Evolutionary conservation across 345 rosid genomes (phyloP), one percentile per base, ranked within the genome.

Genomic region (Nephelium lappaceum): DNA sequence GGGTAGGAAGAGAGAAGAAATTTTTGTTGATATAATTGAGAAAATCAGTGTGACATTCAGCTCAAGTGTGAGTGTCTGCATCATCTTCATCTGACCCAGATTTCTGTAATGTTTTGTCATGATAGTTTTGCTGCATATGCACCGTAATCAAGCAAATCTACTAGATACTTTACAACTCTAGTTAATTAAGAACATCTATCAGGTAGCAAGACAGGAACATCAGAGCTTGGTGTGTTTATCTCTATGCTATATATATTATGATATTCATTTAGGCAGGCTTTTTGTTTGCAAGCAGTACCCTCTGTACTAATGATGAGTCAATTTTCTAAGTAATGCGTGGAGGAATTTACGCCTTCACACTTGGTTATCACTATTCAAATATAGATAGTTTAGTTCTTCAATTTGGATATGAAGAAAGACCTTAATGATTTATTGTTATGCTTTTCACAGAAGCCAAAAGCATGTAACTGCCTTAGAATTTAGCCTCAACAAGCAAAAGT

Each of bases 11-110:
- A 93, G 98, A 85, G 99, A 97, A 87, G 98, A 97, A 86, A 94
- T 94, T 45, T 97, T 94, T 83, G 98, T 94, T 81, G 99, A 97
- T 82, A 90, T 97, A 81, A 97, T 97, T 16, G 98, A 94, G 89
- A 94, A 97, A 89, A 94, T 97, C 81, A 97, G 99, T 81, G 95
- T 97, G 73, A 94, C 98, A 74, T 97, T 97, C 90, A 93, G 99
- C 85, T 93, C 98, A 72, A 97, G 99, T 81, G 98, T 97, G 83
- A 83, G 99, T 89, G 68, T 62, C 61, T 60, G 19, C 47, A 47
- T 49, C 47, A 47, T 49, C 75, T 65, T 51, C 45, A 80, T 67
- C 74, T 61, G 57, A 64, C 62, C 67, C 27, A 38, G 49, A 63
- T 69, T 42, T 77, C 21, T 68, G 12, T 60, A 69, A 60, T 41